Evolutionary conservation across 2,329 filamentous ascomycete species (phyloP).

Genomic region (Beauveria scarabaeidicola): DNA sequence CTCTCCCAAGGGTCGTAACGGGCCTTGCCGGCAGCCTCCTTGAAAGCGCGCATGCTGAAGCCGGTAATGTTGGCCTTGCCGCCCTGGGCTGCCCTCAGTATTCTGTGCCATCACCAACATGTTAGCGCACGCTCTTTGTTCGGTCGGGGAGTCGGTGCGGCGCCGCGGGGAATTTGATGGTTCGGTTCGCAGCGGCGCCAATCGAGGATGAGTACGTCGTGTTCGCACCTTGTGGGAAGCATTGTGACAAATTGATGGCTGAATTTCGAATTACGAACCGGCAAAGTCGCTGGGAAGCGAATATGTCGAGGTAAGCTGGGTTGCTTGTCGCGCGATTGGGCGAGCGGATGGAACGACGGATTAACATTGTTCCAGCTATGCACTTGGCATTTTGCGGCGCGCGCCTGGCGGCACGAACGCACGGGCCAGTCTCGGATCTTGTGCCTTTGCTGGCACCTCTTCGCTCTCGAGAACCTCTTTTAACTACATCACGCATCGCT

Average conservation of each 20-base stretch:
- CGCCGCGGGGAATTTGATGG: background rate
- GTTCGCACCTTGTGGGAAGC: constrained; percentile 31
- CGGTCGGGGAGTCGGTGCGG: background rate
- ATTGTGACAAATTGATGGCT: constrained; percentile 22
- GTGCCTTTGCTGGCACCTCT: constrained; percentile 1
- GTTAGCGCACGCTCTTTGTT: background rate
- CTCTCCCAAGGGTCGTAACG: constrained; percentile 60
- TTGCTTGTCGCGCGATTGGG: constrained; percentile 9
- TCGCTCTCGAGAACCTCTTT: background rate
- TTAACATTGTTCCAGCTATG: constrained; percentile 1
- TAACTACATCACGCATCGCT: background rate
- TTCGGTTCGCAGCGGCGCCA: background rate
- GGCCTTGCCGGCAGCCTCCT: constrained; percentile 55
- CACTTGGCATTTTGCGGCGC: background rate
- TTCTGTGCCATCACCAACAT: constrained; percentile 18
- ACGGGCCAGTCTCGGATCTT: constrained; percentile 1
- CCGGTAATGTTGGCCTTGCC: constrained; percentile 74
- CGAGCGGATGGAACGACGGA: background rate
- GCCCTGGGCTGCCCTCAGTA: constrained; percentile 43
- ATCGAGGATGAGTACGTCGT: background rate
- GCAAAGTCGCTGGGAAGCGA: background rate
- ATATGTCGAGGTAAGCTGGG: constrained; percentile 6
- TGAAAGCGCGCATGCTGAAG: constrained; percentile 80
- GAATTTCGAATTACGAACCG: background rate
- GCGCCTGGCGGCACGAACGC: background rate